Conservation (phyloP, 306 rosid genomes). For the Rubus idaeus region DNA sequence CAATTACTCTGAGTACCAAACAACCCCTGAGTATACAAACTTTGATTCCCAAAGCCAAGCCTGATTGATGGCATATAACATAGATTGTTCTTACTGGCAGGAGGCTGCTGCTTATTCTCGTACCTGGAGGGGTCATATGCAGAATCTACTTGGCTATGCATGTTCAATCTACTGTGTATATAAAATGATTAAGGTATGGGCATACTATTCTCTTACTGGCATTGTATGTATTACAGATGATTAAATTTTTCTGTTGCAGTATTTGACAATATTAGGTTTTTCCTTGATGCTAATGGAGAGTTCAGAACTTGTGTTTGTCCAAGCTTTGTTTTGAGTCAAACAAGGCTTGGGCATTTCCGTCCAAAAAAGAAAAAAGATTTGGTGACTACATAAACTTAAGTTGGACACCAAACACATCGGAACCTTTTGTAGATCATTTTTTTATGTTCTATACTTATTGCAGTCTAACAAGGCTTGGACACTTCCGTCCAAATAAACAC, state of each 20-base stretch:
- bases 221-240: background rate
- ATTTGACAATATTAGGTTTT: background rate
- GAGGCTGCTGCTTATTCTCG: conserved; percentile 98
- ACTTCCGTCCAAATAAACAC: background rate
- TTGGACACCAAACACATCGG: too few species aligned
- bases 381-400: too few species aligned
- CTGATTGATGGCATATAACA: conserved; percentile 2
- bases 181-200: conserved; percentile 89
- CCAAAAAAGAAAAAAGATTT: too few species aligned
- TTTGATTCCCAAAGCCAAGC: background rate
- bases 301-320: background rate
- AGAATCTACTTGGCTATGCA: conserved; percentile 95
- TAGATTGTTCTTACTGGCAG: conserved; percentile 47
- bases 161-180: conserved; percentile 96
- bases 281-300: background rate
- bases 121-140: conserved; percentile 98
- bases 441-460: too few species aligned
- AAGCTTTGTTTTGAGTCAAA: background rate
- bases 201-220: background rate
- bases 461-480: too few species aligned
- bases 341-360: background rate
- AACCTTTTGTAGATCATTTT: too few species aligned
- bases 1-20: too few species aligned
- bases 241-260: background rate
- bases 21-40: background rate